Evolutionary conservation across 2,329 filamentous ascomycete genomes (phyloP).

Genomic region (Cryphonectria carpinicola): DNA sequence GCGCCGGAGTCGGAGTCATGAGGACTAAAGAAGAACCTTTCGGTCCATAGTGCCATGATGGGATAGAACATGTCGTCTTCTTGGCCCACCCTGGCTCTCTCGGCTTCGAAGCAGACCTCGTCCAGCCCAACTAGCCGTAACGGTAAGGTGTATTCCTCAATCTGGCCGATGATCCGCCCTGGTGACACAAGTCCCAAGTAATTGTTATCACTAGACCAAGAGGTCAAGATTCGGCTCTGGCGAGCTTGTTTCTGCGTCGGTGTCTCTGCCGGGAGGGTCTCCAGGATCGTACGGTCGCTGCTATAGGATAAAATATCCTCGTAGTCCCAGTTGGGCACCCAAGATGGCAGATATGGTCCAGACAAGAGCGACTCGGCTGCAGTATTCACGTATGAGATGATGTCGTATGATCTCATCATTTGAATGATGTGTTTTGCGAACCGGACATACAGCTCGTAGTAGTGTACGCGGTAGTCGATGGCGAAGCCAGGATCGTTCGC

Average conservation of each 20-base stretch:
- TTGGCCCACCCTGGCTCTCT: not conserved
- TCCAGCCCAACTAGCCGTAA: not conserved
- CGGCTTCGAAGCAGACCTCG: not conserved
- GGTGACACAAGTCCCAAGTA: not conserved
- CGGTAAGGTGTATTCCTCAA: not conserved
- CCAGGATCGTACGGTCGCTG: not conserved
- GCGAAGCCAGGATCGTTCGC: not conserved
- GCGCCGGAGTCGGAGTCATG: too few relatives aligned
- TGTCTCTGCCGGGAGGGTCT: not conserved
- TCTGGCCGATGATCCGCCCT: not conserved
- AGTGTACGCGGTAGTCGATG: not conserved
- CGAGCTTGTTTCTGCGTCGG: not conserved
- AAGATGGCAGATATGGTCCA: not conserved
- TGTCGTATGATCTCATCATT: not conserved
- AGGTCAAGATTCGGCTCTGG: not conserved
- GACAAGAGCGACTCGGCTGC: not conserved
- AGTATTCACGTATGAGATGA: not conserved
- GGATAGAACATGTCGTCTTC: not conserved
- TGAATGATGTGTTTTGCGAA: constrained; percentile 10
- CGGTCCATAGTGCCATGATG: not conserved
- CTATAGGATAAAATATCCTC: not conserved
- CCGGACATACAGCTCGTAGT: not conserved
- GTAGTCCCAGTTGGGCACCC: not conserved
- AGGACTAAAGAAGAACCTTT: not conserved
- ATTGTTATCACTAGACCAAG: not conserved